Base-by-base conservation (phyloP, 768 basidiomycete genomes). In the Russula griseocarnosa region DNA sequence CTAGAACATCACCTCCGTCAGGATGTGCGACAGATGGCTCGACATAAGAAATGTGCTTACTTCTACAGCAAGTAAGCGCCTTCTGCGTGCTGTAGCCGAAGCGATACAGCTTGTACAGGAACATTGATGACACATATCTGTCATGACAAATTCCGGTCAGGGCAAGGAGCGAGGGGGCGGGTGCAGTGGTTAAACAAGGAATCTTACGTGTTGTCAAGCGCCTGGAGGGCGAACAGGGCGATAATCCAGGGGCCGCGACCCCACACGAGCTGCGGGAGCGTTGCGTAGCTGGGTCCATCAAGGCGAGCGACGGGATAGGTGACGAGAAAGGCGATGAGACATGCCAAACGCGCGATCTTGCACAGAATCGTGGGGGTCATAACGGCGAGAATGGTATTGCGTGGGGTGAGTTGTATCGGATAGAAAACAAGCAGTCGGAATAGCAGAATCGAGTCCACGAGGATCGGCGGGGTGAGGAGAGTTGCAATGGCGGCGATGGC, bases 391-490 rank as follows among this genome's bases (percentile, higher is more conserved):
- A 68, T 49, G 0, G 60, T 66, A 30, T 44, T 40, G 24, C 44
- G 67, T 3, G 65, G 52, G 16, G 67, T 68, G 11, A 68, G 67
- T 6, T 49, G 65, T 22, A 66, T 63, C 5, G 67, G 67, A 14
- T 59, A 68, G 18, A 68, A 68, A 1, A 65, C 67, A 34, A 68
- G 67, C 20, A 68, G 57, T 18, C 67, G 58, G 53, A 68, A 66
- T 14, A 68, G 46, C 11, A 68, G 24, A 26, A 68, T 66, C 2
- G 65, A 59, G 42, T 68, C 65, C 54, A 68, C 30, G 7, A 68
- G 65, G 40, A 68, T 60, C 1, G 67, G 65, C 1, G 67, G 67
- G 10, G 58, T 22, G 20, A 68, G 65, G 22, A 66, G 60, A 5
- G 47, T 44, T 1, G 44, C 60, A 47, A 66, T 54, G 26, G 56